A percentile compares a stretch with the other conserved stretches of the same genome.
Evolutionary conservation across 176 grass and related monocot species (phyloP).

Genomic region (Cenchrus purpureus): DNA sequence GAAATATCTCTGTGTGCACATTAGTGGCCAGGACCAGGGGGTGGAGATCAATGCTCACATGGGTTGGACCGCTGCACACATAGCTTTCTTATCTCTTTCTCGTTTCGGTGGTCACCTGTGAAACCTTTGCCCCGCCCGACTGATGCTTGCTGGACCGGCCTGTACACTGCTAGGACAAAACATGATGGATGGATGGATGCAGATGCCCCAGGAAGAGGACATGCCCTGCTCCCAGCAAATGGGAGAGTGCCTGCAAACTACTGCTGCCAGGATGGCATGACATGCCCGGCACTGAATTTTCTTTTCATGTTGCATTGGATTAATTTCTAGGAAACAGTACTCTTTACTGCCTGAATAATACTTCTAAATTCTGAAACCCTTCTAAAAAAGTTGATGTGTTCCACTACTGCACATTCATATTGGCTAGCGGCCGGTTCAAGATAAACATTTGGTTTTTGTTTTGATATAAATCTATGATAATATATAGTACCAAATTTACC

Average conservation of each 20-base stretch:
- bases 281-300: neutral
- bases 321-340: neutral
- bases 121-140: slow-evolving; percentile 12
- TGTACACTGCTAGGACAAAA: slow-evolving; percentile 6
- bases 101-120: slow-evolving; percentile 30
- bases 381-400: neutral
- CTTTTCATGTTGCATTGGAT: neutral
- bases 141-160: slow-evolving; percentile 4
- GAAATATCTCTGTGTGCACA: neutral
- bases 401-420: neutral
- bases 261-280: neutral
- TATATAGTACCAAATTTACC: too few species aligned
- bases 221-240: slow-evolving; percentile 37
- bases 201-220: neutral
- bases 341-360: neutral
- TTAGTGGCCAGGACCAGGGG: neutral
- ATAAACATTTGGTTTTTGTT: neutral
- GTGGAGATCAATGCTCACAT: slow-evolving; percentile 29
- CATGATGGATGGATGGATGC: neutral
- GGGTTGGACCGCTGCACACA: slow-evolving; percentile 38
- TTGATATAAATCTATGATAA: neutral
- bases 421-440: neutral
- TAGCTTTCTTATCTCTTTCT: slow-evolving; percentile 40
- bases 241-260: slow-evolving; percentile 20
- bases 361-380: neutral